Base-by-base conservation (phyloP, 2,329 filamentous ascomycete species). In the Xylaria sp. region DNA sequence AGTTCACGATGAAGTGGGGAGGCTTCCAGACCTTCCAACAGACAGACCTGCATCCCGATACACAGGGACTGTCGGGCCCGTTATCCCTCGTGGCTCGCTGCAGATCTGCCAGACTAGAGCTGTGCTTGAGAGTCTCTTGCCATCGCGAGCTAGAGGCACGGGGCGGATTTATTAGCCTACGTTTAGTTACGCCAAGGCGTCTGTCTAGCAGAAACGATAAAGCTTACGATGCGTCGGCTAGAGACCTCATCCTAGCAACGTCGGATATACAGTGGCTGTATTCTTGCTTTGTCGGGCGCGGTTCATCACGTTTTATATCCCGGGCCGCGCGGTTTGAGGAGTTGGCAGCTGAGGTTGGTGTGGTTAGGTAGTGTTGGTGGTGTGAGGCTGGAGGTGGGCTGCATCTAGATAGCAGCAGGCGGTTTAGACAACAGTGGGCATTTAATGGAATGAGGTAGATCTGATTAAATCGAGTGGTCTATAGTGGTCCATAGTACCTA, bases 11-110 rank as follows among this genome's bases (percentile, higher is more conserved):
- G 40, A 46, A 49, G 48, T 9, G 29, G 43, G 38, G 23, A 9
- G 49, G 48, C 38, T 44, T 25, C 21, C 40, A 54, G 44, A 90
- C 91, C 86, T 97, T 97, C 94, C 94, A 98, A 76, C 90, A 96
- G 37, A 96, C 84, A 3, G 94, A 97, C 58, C 93, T 87, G 66
- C 93, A 86, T 13, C 92, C 92, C 47, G 87, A 81, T 54, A 87
- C 78, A 73, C 90, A 92, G 49, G 89, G 87, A 70, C 84, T 90
- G 10, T 76, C 75, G 15, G 83, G 75, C 17, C 84, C 84, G 69
- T 87, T 83, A 65, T 83, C 78, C 74, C 83, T 86, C 54, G 91
- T 83, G n/a, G 87, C 86, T 66, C 81, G 81, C 75, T 85, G 87
- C 57, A 93, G 79, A 62, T 87, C 83, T n/a, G 78, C 77, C 61